Evolutionary conservation across 768 basidiomycete genomes (phyloP).

Genomic region (Auricularia sp.): DNA sequence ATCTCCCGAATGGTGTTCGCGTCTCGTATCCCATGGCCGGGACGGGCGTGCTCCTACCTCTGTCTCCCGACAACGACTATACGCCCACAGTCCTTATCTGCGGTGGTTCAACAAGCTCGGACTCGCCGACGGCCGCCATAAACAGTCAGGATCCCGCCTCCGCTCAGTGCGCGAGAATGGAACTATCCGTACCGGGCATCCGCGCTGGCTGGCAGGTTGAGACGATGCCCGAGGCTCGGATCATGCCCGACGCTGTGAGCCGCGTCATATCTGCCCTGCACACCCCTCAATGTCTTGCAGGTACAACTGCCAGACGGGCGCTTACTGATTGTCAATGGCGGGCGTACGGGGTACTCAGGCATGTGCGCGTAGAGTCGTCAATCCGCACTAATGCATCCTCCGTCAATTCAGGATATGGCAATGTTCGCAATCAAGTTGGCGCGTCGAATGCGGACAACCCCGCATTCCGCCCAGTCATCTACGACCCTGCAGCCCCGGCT

Average conservation of each 20-base stretch:
- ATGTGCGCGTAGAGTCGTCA: constrained; percentile 3
- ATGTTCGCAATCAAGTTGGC: constrained; percentile 15
- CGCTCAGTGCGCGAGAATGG: constrained; percentile 15
- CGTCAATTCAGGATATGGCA: constrained; percentile 8
- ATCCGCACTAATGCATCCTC: neutral
- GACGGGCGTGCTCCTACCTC: constrained; percentile 1
- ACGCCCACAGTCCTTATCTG: constrained; percentile 8
- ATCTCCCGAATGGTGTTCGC: constrained; percentile 16
- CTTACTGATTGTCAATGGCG: constrained; percentile 25
- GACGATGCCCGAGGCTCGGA: constrained; percentile 11
- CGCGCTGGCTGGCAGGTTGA: constrained; percentile 13
- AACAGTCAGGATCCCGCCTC: constrained; percentile 2
- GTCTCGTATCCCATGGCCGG: constrained; percentile 8
- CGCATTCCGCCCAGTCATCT: constrained; percentile 34
- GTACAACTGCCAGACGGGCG: constrained; percentile 16
- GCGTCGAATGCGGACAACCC: constrained; percentile 30
- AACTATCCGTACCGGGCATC: constrained; percentile 11
- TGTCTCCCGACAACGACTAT: constrained; percentile 3
- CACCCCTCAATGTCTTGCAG: neutral
- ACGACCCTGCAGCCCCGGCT: constrained; percentile 32
- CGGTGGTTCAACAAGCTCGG: constrained; percentile 6
- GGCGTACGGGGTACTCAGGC: constrained; percentile 22
- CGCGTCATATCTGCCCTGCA: neutral
- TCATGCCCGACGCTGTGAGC: constrained; percentile 17
- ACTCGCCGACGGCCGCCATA: neutral